A percentile compares a stretch with the other conserved stretches of the same genome.
Conservation (phyloP, 148 eudicot genomes). For the Nepenthes gracilis region DNA sequence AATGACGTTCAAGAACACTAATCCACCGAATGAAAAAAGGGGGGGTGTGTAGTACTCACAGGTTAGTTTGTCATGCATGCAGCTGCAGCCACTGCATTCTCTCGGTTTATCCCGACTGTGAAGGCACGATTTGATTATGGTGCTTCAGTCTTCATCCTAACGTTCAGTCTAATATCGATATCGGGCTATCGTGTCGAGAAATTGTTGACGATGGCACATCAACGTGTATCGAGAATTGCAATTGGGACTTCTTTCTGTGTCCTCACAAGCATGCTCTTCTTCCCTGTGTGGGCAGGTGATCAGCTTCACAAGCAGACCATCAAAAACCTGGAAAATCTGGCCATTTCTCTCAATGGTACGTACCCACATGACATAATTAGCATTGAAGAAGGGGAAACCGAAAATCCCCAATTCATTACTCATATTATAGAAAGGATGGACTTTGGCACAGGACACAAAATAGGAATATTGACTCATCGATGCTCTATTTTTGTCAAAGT, state of each 20-base stretch:
- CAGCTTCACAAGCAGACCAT: conserved; percentile 51
- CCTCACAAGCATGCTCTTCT: conserved; percentile 44
- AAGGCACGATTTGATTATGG: conserved; percentile 84
- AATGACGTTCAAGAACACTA: neutral
- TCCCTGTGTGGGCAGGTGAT: conserved; percentile 81
- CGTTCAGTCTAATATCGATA: conserved; percentile 72
- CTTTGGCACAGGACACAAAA: no score
- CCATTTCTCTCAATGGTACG: conserved; percentile 61
- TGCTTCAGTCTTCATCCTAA: conserved; percentile 76
- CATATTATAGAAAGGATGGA: neutral
- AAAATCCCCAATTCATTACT: neutral
- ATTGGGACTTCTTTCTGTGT: conserved; percentile 77
- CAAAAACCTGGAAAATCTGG: conserved; percentile 59
- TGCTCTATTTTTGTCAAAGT: no score
- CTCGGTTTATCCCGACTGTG: conserved; percentile 69
- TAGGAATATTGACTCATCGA: no score
- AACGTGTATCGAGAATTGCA: conserved; percentile 48
- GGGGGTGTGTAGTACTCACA: neutral
- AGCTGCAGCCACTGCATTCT: conserved; percentile 69
- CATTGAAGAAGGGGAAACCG: neutral
- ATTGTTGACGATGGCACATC: conserved; percentile 45
- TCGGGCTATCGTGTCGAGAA: conserved; percentile 80
- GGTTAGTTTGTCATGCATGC: conserved; percentile 11
- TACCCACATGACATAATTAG: neutral
- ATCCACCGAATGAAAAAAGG: neutral